Base-by-base conservation (phyloP, 371 early-diverging fungal species). In the Phascolomyces articulosus region DNA sequence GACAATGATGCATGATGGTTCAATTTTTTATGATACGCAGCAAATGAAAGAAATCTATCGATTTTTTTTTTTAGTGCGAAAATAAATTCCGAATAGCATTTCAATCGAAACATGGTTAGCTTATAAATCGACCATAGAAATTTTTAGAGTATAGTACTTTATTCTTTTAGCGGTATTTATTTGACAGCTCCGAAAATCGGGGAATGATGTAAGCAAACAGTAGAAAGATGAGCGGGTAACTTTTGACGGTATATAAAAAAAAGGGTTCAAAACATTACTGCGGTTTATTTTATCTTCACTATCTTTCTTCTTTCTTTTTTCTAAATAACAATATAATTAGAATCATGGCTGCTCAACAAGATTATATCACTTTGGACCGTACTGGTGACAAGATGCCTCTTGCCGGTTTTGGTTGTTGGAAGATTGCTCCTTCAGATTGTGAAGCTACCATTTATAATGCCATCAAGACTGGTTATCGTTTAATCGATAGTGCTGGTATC, bases 391-490 rank as follows among this genome's bases (percentile, higher is more conserved):
- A 69, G 62, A 74, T 78, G 69, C 82, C 82, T 53, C 31, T 75
- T 18, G 71, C 73, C 23, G 82, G 82, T 21, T 77, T 75, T 55
- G 82, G 82, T 65, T 58, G 77, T 72, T 60, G 72, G 82, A 74
- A 74, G 64, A 71, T 81, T 23, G 57, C 67, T 20, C 27, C 54
- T 9, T 49, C 63, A 34, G 77, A 76, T 13, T 57, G 73, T 4
- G 77, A 66, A n/a, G 62, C 74, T 54, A 63, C 70, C 20, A 62
- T 78, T 24, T 90, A 90, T 58, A 75, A 67, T 55, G 77, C 80
- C 20, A 76, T 80, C 55, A 70, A 80, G 49, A 47, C 60, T 28
- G 83, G 84, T 16, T 79, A 83, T 64, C 79, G 79, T 38, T 27
- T 75, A 55, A 71, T 83, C 44, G 81, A 81, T 59, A 71, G 72